phyloP scores from a whole-genome alignment of 192 early-diverging fungal species.

The Haplosporangium gracile region DNA sequence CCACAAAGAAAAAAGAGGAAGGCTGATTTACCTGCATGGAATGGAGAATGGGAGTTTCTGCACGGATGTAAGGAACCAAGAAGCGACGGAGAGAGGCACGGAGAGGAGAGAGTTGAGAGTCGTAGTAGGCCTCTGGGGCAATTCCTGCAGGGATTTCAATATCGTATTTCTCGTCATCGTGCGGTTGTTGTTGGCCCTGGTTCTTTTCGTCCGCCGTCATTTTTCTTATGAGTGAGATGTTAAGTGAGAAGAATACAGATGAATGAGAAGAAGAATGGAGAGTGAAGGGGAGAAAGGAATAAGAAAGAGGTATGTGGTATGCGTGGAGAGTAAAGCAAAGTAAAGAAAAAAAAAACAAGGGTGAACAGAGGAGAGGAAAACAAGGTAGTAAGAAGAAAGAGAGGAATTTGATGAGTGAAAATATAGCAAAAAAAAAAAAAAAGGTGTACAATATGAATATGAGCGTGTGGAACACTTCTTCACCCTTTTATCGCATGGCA shows the following conservation, averaged over 20 bases:
- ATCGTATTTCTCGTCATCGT: constrained; percentile 31
- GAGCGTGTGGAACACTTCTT: background rate
- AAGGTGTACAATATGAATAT: too few relatives aligned
- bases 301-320: background rate
- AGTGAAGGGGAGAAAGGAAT: background rate
- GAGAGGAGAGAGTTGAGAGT: constrained; percentile 59
- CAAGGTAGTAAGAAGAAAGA: background rate
- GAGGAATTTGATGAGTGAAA: too few relatives aligned
- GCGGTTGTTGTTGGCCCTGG: background rate
- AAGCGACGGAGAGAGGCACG: constrained; percentile 58
- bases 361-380: background rate
- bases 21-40: constrained; percentile 62
- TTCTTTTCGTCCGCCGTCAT: background rate
- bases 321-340: background rate
- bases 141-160: constrained; percentile 56
- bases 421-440: too few relatives aligned
- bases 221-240: background rate
- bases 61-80: constrained; percentile 60
- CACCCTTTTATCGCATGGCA: background rate
- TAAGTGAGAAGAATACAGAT: background rate
- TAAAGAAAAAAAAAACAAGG: background rate
- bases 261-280: background rate
- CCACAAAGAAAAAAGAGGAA: background rate
- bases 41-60: constrained; percentile 62
- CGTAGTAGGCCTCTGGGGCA: constrained; percentile 58